Percentiles rank a stretch among this genome's conserved stretches.
Conservation (phyloP, 345 rosid genomes). For the Populus ilicifolia region DNA sequence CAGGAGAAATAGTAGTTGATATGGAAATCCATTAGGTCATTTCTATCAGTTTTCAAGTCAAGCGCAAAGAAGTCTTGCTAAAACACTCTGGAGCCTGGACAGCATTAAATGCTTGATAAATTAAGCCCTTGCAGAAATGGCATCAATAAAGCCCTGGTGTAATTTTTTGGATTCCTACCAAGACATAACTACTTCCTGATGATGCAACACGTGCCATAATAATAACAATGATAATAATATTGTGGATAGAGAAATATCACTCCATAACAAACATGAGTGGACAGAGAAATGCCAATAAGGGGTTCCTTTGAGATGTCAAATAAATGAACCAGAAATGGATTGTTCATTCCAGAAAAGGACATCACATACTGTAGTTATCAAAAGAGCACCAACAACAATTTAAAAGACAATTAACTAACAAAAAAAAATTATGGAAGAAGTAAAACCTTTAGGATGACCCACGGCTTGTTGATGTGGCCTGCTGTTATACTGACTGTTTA, state of each 20-base stretch:
- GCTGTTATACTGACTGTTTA: slow-evolving; percentile 47
- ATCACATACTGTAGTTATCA: neutral
- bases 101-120: neutral
- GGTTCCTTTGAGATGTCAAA: neutral
- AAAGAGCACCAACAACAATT: neutral
- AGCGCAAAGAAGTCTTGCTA: neutral
- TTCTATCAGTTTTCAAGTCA: neutral
- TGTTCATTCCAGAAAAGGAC: neutral
- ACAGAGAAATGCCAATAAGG: neutral
- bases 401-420: neutral
- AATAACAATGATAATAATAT: neutral
- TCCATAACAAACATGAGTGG: neutral
- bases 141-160: neutral
- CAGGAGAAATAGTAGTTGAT: neutral
- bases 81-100: neutral
- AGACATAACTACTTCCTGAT: too few relatives aligned
- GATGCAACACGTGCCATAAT: neutral
- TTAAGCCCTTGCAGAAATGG: neutral
- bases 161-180: too few relatives aligned
- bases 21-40: neutral
- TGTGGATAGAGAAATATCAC: neutral
- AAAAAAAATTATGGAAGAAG: neutral
- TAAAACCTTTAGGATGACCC: slow-evolving; percentile 64
- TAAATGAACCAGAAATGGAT: neutral
- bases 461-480: slow-evolving; percentile 49